phyloP scores from a whole-genome alignment of 441 rosid species.

The Corymbia citriodora region DNA sequence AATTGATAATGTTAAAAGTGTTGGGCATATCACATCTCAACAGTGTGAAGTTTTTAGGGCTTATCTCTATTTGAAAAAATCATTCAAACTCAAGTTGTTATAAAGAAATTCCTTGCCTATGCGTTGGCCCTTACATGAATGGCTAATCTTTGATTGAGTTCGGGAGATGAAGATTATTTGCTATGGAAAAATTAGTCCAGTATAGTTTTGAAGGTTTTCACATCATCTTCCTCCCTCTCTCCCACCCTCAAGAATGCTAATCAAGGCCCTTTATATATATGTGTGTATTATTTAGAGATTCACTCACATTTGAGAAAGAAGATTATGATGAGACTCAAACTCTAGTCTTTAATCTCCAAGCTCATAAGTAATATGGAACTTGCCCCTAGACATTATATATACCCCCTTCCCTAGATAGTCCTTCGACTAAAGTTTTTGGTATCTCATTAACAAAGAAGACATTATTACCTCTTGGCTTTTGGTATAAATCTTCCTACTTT shows the following conservation, averaged over 20 bases:
- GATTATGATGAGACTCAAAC: not conserved
- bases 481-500: not conserved
- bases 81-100: not conserved
- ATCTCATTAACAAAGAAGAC: not conserved
- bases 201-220: not conserved
- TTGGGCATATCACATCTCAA: not conserved
- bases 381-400: not conserved
- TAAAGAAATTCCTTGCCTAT: not conserved
- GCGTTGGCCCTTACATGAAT: not conserved
- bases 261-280: not conserved
- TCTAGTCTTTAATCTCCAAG: not conserved
- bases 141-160: not conserved
- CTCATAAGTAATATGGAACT: not conserved
- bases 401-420: not conserved
- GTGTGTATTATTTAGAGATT: not conserved
- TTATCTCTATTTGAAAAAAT: not conserved
- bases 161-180: not conserved
- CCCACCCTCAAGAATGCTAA: not conserved
- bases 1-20: not conserved
- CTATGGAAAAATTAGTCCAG: not conserved
- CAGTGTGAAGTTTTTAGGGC: not conserved
- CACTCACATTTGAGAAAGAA: not conserved
- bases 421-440: not conserved
- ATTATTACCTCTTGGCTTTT: not conserved
- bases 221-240: not conserved